Base-by-base conservation (phyloP, 768 basidiomycete genomes). In the Holtermanniella nyarrowii region DNA sequence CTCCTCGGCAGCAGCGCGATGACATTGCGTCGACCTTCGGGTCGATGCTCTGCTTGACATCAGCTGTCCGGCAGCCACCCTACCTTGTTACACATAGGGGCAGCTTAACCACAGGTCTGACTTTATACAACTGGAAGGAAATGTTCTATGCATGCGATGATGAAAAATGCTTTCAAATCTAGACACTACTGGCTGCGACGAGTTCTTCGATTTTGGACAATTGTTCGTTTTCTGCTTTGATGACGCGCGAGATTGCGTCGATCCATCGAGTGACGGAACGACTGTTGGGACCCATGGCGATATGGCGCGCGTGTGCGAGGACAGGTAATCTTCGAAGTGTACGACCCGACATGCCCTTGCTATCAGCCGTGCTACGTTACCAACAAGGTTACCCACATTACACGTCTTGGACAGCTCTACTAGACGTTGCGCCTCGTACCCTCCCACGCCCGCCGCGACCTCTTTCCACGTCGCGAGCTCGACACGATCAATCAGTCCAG, bases 271-370 rank as follows among this genome's bases (percentile, higher is more conserved):
- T 80, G 13, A 89, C 77, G 2, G 53, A 26, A 48, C 52, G 49
- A n/a, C 43, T 31, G 18, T 20, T 12, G 20, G 27, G n/a, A 2
- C 31, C 45, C 31, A 42, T 21, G 21, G 58, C 79, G 46, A 96
- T 82, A 66, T 88, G 83, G 5, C 80, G 78, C 3, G 93, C 88
- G 43, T 95, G 81, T 1, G 91, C 88, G 18, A 97, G 79, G 43
- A 97, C 88, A 2, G 95, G 95, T n/a, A 99, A 76, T 5, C 90
- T 82, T 12, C 95, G 81, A 12, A 99, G 77, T 1, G 87, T 83
- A 27, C 95, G 83, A 13, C 95, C 95, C 14, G 91, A 95, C 77
- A 97, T 81, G n/a, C 79, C 79, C 67, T 88, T 82, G 16, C 69
- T 69, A 42, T 27, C 37, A 45, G 37, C 18, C 41, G 46, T 18